Base-by-base conservation (phyloP, 179 eudicot species). In the Silene coronaria region DNA sequence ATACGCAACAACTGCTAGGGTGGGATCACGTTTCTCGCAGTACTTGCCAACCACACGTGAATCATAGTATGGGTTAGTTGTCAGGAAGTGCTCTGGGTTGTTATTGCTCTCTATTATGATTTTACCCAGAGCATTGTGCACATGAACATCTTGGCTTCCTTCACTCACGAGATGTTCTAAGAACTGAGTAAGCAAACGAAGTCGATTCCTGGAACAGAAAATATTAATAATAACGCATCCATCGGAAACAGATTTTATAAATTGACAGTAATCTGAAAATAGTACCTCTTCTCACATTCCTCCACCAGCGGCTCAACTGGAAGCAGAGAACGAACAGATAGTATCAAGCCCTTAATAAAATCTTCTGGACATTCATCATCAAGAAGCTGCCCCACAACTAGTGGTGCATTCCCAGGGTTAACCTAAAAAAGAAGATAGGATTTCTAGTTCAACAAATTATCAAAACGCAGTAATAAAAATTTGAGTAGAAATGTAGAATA, bases 301-400 rank as follows among this genome's bases (percentile, higher is more conserved):
- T 87, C 97, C 66, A 92, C 97, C 74, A 92, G 86, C 46, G 97
- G 96, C 77, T 92, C 96, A 70, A 92, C 97, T 6, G 97, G 97
- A 83, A 92, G 97, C 65, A 92, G 86, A 59, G 97, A 92, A 57
- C 97, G 92, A 32, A 92, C 97, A 22, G 97, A 92, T 24, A 92
- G 85, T 76, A 92, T 92, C 78, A 92, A 79, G 68, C 97, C 97
- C 82, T 92, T 92, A 57, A 92, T 92, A 74, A 92, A 92, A 83
- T 91, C 97, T 82, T 91, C 96, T 70, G 97, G 97, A 63, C 97
- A 92, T 84, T 92, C 97, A 81, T 92, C 97, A 82, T 92, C 97
- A 76, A 92, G 83, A 22, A 92, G 89, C 80, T 92, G 97, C 82
- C 97, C 97, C 27, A 92, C 97, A 76, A 91, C 97, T 81, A 88